phyloP scores from a whole-genome alignment of 805 yeast species.

The Starmerella ratchasimensis region DNA sequence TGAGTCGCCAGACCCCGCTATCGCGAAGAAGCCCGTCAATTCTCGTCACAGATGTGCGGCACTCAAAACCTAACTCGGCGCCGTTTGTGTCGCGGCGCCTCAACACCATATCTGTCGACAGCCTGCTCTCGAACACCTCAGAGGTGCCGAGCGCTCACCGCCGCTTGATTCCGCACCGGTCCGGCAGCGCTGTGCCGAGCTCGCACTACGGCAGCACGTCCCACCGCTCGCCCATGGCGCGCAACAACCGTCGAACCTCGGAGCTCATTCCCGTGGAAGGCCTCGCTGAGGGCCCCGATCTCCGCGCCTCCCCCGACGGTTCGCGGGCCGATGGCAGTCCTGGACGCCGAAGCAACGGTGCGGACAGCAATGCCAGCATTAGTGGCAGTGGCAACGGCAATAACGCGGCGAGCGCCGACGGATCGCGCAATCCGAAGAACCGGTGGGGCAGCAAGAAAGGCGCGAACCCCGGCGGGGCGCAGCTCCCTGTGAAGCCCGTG shows the following conservation, averaged over 20 bases:
- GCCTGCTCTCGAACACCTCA: constrained; percentile 59
- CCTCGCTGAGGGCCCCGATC: background rate
- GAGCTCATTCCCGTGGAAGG: constrained; percentile 5
- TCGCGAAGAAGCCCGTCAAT: constrained; percentile 88
- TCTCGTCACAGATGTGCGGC: constrained; percentile 77
- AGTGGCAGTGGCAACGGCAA: background rate
- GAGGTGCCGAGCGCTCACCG: constrained; percentile 78
- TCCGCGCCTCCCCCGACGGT: background rate
- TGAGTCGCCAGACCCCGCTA: constrained; percentile 33
- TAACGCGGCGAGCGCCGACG: background rate
- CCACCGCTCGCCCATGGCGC: constrained; percentile 13
- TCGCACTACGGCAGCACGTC: constrained; percentile 8
- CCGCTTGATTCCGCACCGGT: constrained; percentile 21
- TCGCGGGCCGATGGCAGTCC: background rate
- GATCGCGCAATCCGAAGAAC: no score
- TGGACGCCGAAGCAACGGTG: no score
- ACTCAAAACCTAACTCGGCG: constrained; percentile 28
- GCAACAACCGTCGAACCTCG: constrained; percentile 5
- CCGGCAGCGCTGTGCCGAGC: background rate
- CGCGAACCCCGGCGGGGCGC: background rate
- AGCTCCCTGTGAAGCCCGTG: constrained; percentile 8
- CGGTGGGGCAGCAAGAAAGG: no score
- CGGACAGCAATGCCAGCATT: background rate
- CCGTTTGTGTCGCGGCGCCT: constrained; percentile 47
- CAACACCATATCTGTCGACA: constrained; percentile 69